Percentiles rank a stretch among this genome's conserved stretches.
Evolutionary conservation across 805 yeast species (phyloP).

Genomic region (Sugiyamaella qingdaonensis): DNA sequence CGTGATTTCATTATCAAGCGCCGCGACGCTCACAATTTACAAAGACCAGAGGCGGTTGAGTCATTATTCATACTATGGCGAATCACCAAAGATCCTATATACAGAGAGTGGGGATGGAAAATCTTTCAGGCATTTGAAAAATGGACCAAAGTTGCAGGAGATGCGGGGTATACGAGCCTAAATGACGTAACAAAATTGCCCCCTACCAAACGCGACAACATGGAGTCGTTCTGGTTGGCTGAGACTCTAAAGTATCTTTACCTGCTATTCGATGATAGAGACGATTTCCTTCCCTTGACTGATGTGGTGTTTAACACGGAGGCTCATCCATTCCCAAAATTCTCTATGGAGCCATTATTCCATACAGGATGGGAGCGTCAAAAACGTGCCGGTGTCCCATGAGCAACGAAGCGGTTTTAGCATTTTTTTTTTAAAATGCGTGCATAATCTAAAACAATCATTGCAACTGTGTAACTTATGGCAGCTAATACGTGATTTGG

Average conservation of each 20-base stretch:
- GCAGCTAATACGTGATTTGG: too few species aligned
- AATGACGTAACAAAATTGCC: constrained; percentile 58
- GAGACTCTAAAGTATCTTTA: constrained; percentile 87
- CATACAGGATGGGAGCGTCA: constrained; percentile 7
- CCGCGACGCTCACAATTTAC: constrained; percentile 75
- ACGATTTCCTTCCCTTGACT: constrained; percentile 55
- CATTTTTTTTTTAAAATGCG: background rate
- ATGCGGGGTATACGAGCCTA: constrained; percentile 58
- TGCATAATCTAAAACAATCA: too few species aligned
- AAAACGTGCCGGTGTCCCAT: background rate
- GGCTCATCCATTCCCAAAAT: constrained; percentile 87
- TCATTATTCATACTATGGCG: constrained; percentile 76
- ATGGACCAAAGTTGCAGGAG: constrained; percentile 47
- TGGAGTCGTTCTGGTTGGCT: constrained; percentile 92
- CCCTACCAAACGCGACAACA: constrained; percentile 58
- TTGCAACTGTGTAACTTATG: too few species aligned
- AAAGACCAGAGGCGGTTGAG: constrained; percentile 92
- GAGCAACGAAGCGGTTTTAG: background rate
- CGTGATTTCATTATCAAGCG: constrained; percentile 72
- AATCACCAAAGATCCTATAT: constrained; percentile 73
- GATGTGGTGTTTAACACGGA: constrained; percentile 83
- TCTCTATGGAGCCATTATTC: constrained; percentile 26
- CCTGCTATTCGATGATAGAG: constrained; percentile 62
- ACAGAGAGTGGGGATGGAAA: constrained; percentile 86
- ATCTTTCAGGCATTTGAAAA: constrained; percentile 68